phyloP scores from a whole-genome alignment of 352 stramenopile genomes.

The Pythium biforme region DNA sequence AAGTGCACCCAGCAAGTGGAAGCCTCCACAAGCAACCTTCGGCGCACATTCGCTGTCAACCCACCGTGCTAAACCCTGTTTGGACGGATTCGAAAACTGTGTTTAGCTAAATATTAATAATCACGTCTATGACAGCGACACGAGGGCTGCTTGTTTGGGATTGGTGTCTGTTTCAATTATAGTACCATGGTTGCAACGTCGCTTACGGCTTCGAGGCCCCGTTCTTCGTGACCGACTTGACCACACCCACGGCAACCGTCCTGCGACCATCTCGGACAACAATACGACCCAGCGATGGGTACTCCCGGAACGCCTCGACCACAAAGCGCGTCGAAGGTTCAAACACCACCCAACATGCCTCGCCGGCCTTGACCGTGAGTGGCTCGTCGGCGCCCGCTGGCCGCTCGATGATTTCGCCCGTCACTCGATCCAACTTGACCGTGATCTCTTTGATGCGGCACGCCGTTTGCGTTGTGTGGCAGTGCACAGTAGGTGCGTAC shows the following conservation, averaged over 20 bases:
- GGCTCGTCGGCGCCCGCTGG: constrained; percentile 82
- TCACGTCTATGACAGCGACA: too few relatives aligned
- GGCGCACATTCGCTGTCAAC: too few relatives aligned
- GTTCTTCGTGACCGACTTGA: constrained; percentile 78
- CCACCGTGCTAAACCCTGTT: too few relatives aligned
- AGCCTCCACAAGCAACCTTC: too few relatives aligned
- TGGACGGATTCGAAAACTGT: too few relatives aligned
- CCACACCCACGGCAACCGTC: constrained; percentile 93
- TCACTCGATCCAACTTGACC: constrained; percentile 96
- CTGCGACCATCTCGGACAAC: constrained; percentile 92
- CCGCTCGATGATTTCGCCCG: constrained; percentile 93
- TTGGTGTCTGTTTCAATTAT: too few relatives aligned
- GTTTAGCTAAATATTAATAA: too few relatives aligned
- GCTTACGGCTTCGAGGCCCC: too few relatives aligned
- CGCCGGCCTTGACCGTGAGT: constrained; percentile 70
- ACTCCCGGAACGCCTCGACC: constrained; percentile 97
- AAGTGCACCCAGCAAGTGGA: too few relatives aligned
- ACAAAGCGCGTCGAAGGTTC: constrained; percentile 93
- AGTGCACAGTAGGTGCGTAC: constrained; percentile 96
- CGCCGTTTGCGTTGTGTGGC: constrained; percentile 96
- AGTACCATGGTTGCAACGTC: neutral
- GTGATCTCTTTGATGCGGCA: constrained; percentile 95
- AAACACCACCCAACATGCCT: constrained; percentile 95
- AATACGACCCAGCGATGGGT: constrained; percentile 94
- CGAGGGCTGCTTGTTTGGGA: too few relatives aligned